Conservation (phyloP, 1,284 basidiomycete genomes). For the Lignosus rhinocerotis region DNA sequence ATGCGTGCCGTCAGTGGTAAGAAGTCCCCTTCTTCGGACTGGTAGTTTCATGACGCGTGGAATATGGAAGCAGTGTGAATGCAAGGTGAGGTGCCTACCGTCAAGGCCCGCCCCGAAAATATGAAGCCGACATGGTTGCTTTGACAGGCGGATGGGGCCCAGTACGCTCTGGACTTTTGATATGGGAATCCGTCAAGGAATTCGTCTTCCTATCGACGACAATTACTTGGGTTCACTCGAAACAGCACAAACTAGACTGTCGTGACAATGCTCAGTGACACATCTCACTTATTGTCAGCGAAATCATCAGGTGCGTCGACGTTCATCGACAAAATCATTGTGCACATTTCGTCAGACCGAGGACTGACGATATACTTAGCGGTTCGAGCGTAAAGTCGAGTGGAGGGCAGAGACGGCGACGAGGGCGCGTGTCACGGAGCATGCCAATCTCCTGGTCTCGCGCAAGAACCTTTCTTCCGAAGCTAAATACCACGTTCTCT, state of each 20-base stretch:
- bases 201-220: slow-evolving; percentile 8
- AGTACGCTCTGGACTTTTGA: slow-evolving; percentile 18
- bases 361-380: neutral
- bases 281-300: neutral
- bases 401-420: slow-evolving; percentile 4
- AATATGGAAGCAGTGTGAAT: neutral
- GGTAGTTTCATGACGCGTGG: neutral
- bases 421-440: slow-evolving; percentile 4
- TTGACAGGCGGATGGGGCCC: slow-evolving; percentile 6
- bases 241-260: slow-evolving; percentile 1
- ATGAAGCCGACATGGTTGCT: slow-evolving; percentile 1
- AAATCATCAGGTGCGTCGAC: neutral
- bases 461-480: neutral
- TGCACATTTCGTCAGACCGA: neutral
- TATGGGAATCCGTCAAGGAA: slow-evolving; percentile 12
- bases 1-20: slow-evolving; percentile 1
- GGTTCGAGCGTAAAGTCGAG: neutral
- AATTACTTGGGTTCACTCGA: slow-evolving; percentile 7
- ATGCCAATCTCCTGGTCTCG: neutral
- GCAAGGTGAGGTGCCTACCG: neutral
- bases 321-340: neutral
- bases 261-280: too few species aligned
- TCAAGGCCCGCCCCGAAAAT: neutral
- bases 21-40: slow-evolving; percentile 1
- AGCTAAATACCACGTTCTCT: slow-evolving; percentile 1